Evolutionary conservation across 768 basidiomycete species (phyloP), one percentile per base, ranked within the genome.

Genomic region (Neoboletus magnificus): DNA sequence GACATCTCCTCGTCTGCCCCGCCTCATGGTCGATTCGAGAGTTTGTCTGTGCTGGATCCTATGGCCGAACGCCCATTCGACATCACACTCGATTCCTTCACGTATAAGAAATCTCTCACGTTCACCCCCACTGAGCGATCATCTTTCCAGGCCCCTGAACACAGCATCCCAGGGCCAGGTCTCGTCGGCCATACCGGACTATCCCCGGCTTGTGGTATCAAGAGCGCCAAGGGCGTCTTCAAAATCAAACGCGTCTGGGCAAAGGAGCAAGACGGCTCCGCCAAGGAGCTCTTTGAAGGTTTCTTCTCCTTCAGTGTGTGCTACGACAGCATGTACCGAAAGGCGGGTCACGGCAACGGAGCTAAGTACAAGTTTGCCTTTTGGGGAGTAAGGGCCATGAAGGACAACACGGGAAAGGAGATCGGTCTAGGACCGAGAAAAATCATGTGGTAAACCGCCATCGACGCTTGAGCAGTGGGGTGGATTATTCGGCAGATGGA

Each of bases 201-300:
- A 29, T 40, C 54, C 1, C 60, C 61, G 1, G 50, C 41, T 3
- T 75, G 73, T 33, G 75, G 76, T 16, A 70, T 77, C 40, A 66
- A 66, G 46, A 62, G 48, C 5, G 67, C 76, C 2, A 66, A 45
- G 4, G 76, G 76, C 0, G 62, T 63, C 8, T 68, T 76, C 59
- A 74, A 71, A 27, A 66, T 77, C 53, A 69, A 66, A 45, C 70
- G 70, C 9, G 61, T 69, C 29, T 76, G 75, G 72, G 62, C n/a
- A 52, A 69, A 11, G 52, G 70, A 47, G 27, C 55, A 58, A 15
- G 55, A 55, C 12, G 61, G 50, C 12, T 37, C 30, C 2, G 2
- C 48, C 56, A 74, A 62, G 58, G 75, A 77, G 32, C 63, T 77
- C 16, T 77, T 74, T n/a, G 75, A 74, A 56, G 76, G 75, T 1